These are phyloP conservation scores for Trichoderma cornu-damae DNA, from an alignment of 2,329 filamentous ascomycete species.

Conservation along the genomic window DNA sequence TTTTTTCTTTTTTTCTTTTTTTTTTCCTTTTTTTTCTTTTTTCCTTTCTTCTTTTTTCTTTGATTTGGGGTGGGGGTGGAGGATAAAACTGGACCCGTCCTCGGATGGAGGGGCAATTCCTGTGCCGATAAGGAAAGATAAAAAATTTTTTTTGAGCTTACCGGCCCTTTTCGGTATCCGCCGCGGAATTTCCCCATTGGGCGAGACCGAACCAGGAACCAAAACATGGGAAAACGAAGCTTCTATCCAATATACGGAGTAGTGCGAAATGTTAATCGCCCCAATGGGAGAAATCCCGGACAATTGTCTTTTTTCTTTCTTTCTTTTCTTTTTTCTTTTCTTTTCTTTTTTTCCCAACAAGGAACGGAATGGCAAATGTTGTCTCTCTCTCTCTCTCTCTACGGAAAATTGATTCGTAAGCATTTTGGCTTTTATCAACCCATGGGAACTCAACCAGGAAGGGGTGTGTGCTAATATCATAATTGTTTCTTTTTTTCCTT, in stretches of 20 bases:
- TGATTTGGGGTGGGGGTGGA: too few relatives aligned
- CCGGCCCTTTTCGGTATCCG: neutral
- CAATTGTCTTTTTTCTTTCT: neutral
- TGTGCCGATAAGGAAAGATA: neutral
- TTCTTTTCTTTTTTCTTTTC: too few relatives aligned
- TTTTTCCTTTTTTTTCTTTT: neutral
- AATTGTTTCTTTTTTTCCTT: too few relatives aligned
- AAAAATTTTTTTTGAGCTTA: neutral
- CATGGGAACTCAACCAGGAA: conserved; percentile 2
- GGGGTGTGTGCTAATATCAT: neutral
- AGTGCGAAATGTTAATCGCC: neutral
- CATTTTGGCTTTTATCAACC: conserved; percentile 1
- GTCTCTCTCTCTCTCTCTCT: too few relatives aligned
- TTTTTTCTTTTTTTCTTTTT: neutral
- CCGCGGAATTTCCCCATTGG: conserved; percentile 17
- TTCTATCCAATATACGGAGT: neutral
- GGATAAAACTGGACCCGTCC: conserved; percentile 8
- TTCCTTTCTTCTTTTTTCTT: neutral
- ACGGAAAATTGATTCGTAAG: too few relatives aligned
- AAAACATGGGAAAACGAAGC: neutral
- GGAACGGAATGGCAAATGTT: neutral
- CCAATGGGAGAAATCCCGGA: conserved; percentile 13
- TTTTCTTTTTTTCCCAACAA: neutral
- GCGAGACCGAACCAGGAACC: conserved; percentile 13
- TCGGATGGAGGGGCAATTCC: conserved; percentile 13